Evolutionary conservation across 2,329 filamentous ascomycete genomes (phyloP).

Genomic region (Ceratocystis albifundus): DNA sequence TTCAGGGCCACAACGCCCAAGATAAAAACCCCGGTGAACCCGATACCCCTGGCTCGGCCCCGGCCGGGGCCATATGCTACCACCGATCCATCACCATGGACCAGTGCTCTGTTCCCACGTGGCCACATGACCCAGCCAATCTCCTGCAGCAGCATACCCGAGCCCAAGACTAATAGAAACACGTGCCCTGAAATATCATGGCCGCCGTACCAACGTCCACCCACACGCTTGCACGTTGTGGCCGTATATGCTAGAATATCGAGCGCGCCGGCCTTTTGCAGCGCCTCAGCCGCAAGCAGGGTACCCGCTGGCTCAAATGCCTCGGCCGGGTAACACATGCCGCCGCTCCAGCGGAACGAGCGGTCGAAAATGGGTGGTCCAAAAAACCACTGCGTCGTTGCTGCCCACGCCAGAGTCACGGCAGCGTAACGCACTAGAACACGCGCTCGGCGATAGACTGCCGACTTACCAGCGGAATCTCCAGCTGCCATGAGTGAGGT

Average conservation of each 20-base stretch:
- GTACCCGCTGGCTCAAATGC: constrained; percentile 23
- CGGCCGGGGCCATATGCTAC: constrained; percentile 38
- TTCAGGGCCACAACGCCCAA: constrained; percentile 56
- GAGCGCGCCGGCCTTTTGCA: neutral
- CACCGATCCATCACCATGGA: constrained; percentile 54
- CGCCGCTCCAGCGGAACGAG: constrained; percentile 77
- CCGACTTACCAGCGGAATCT: constrained; percentile 13
- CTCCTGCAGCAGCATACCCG: constrained; percentile 71
- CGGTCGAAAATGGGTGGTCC: constrained; percentile 83
- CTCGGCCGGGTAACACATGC: constrained; percentile 57
- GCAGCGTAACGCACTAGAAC: constrained; percentile 57
- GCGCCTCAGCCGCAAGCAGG: constrained; percentile 4
- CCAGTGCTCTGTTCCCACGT: constrained; percentile 54
- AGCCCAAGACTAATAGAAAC: constrained; percentile 79
- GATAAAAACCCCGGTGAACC: constrained; percentile 44
- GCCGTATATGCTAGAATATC: constrained; percentile 47
- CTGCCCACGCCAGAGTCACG: constrained; percentile 68
- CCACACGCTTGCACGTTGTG: constrained; percentile 68
- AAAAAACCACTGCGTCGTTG: constrained; percentile 95
- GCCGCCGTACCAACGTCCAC: constrained; percentile 80
- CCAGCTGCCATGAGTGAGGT: neutral
- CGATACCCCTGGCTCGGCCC: constrained; percentile 31
- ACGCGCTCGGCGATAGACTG: constrained; percentile 35
- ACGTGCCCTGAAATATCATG: constrained; percentile 95
- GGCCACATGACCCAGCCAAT: constrained; percentile 48